Percentiles rank a stretch among this genome's conserved stretches.
phyloP scores from a whole-genome alignment of 2,329 filamentous ascomycete genomes.

The Hymenoscyphus infarciens region DNA sequence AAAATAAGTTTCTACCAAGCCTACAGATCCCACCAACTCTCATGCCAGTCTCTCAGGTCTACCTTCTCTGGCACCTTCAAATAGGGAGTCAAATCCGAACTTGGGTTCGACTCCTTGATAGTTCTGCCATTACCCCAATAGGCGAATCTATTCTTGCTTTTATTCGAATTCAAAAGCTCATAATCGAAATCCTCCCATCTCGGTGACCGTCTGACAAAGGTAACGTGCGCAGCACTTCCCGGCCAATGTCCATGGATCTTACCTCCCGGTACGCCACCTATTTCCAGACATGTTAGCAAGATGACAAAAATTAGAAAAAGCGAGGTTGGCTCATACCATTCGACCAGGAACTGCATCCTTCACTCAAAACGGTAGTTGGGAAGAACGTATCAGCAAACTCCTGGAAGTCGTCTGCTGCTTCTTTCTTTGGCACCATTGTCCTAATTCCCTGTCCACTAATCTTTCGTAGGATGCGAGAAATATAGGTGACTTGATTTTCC shows the following conservation, averaged over 20 bases:
- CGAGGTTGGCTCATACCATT: conserved; percentile 45
- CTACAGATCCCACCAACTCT: conserved; percentile 9
- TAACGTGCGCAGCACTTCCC: conserved; percentile 59
- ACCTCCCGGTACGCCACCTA: conserved; percentile 49
- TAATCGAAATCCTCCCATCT: conserved; percentile 57
- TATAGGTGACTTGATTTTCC: conserved; percentile 61
- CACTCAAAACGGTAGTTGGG: conserved; percentile 50
- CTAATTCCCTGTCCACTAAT: conserved; percentile 61
- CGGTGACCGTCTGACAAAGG: conserved; percentile 51
- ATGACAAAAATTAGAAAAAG: no score
- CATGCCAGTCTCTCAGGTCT: conserved; percentile 9
- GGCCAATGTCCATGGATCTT: conserved; percentile 67
- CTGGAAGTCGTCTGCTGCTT: conserved; percentile 47
- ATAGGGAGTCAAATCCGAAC: conserved; percentile 4
- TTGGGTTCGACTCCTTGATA: conserved; percentile 48
- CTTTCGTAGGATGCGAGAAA: conserved; percentile 66
- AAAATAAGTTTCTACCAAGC: not conserved
- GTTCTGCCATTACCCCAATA: conserved; percentile 68
- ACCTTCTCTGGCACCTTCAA: not conserved
- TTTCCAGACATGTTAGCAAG: not conserved
- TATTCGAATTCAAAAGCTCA: conserved; percentile 38
- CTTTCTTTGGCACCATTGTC: conserved; percentile 51
- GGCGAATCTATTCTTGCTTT: conserved; percentile 40
- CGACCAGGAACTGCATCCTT: conserved; percentile 68
- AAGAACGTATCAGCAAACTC: conserved; percentile 59